Percentiles rank a stretch among this genome's conserved stretches.
phyloP scores from a whole-genome alignment of 1,284 basidiomycete genomes.

The Vanrija humicola region DNA sequence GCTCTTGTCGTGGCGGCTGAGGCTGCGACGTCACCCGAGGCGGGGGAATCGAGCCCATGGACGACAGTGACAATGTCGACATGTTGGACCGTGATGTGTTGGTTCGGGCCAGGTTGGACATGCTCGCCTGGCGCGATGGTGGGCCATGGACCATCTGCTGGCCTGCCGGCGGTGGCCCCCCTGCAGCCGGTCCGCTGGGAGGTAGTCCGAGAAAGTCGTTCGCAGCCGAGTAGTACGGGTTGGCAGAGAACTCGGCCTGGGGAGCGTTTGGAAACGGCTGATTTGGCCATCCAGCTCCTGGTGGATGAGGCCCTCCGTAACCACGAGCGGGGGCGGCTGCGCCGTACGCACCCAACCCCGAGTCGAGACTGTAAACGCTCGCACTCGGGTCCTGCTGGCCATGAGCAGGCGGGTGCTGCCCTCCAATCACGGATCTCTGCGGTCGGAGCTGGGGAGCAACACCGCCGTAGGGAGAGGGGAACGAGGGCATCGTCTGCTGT shows the following conservation, averaged over 20 bases:
- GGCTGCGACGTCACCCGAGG: constrained; percentile 25
- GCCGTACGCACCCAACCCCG: constrained; percentile 42
- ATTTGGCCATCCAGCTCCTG: constrained; percentile 14
- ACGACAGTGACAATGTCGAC: constrained; percentile 30
- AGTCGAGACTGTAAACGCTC: constrained; percentile 46
- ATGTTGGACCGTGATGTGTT: constrained; percentile 40
- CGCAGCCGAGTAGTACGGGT: constrained; percentile 55
- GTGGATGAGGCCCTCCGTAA: neutral
- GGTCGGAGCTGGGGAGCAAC: constrained; percentile 11
- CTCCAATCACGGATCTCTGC: constrained; percentile 21
- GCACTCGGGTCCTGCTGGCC: constrained; percentile 30
- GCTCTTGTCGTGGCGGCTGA: too few relatives aligned
- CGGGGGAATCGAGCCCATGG: constrained; percentile 27
- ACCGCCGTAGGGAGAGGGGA: constrained; percentile 6
- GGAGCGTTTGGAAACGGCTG: constrained; percentile 23
- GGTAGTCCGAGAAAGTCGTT: constrained; percentile 68
- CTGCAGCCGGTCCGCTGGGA: neutral
- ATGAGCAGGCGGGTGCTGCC: constrained; percentile 14
- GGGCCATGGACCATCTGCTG: constrained; percentile 6
- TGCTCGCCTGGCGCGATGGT: constrained; percentile 32
- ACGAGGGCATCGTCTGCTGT: constrained; percentile 19
- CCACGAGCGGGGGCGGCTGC: neutral
- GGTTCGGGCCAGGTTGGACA: constrained; percentile 36
- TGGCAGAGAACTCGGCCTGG: constrained; percentile 18
- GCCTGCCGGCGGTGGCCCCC: neutral